phyloP scores from a whole-genome alignment of 176 grass and related monocot species.

The Thinopyrum elongatum region DNA sequence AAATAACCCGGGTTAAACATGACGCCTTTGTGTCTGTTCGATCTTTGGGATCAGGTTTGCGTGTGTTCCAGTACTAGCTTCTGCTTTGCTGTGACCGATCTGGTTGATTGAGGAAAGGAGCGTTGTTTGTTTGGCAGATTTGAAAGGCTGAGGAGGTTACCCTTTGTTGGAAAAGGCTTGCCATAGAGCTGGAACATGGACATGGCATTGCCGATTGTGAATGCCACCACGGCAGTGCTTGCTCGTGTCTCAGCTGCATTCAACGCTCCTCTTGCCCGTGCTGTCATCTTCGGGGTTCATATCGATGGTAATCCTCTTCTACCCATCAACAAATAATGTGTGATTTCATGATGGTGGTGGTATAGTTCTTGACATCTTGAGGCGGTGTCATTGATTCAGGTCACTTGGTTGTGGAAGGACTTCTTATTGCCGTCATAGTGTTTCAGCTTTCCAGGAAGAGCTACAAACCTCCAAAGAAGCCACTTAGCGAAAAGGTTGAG shows the following conservation, averaged over 20 bases:
- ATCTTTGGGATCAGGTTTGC: neutral
- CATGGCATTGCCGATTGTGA: conserved; percentile 65
- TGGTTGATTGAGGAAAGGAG: neutral
- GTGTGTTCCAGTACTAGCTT: neutral
- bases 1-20: neutral
- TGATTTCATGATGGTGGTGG: neutral
- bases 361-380: conserved; percentile 32
- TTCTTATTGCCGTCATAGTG: conserved; percentile 83
- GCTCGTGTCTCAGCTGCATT: conserved; percentile 67
- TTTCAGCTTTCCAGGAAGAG: conserved; percentile 96
- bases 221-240: conserved; percentile 53
- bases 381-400: conserved; percentile 43
- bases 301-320: conserved; percentile 65
- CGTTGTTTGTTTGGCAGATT: conserved; percentile 39
- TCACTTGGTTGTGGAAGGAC: conserved; percentile 87
- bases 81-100: conserved; percentile 3
- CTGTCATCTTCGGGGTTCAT: conserved; percentile 84
- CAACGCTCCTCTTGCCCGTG: conserved; percentile 67
- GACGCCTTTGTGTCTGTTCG: neutral
- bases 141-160: neutral
- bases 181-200: conserved; percentile 25
- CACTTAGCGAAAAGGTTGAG: conserved; percentile 77
- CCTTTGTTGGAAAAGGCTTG: neutral
- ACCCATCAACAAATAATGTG: neutral
- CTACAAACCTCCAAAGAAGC: conserved; percentile 94